These are phyloP conservation scores for Corymbia maculata DNA, from an alignment of 345 rosid genomes.

Conservation along the genomic window DNA sequence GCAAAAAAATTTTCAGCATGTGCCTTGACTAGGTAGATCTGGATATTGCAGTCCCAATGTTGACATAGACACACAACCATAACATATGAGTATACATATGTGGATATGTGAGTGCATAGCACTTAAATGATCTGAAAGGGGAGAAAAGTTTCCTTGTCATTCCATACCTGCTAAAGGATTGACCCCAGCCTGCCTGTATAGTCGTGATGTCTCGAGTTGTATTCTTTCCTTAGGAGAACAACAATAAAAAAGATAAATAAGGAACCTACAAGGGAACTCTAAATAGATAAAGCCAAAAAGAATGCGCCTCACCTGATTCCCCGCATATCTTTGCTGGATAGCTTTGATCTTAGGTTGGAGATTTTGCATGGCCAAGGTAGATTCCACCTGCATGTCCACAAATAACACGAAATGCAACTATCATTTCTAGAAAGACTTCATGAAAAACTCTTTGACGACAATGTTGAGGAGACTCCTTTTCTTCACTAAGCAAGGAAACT, in stretches of 20 bases:
- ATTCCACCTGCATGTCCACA: slow-evolving; percentile 56
- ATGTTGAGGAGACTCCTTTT: not conserved
- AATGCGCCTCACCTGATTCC: slow-evolving; percentile 61
- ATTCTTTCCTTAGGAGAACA: slow-evolving; percentile 66
- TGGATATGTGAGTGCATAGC: not conserved
- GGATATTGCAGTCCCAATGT: not conserved
- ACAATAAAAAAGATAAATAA: not conserved
- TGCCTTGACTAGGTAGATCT: not conserved
- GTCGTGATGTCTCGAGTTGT: slow-evolving; percentile 89
- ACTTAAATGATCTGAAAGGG: not conserved
- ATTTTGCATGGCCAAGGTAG: slow-evolving; percentile 95
- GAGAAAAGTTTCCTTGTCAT: not conserved
- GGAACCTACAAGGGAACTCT: not conserved
- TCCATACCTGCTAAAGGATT: slow-evolving; percentile 90
- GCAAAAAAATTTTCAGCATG: not conserved
- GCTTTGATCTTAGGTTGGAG: slow-evolving; percentile 97
- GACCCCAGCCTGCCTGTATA: slow-evolving; percentile 91
- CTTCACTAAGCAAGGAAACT: not conserved
- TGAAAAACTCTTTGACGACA: not conserved
- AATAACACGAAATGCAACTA: not conserved
- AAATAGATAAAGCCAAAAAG: not conserved
- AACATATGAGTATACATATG: not conserved
- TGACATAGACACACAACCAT: not conserved
- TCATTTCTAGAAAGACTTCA: not conserved
- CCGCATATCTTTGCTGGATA: slow-evolving; percentile 96